Percentiles rank a stretch among this genome's conserved stretches.
Evolutionary conservation across 2,329 filamentous ascomycete genomes (phyloP).

Genomic region (Bipolaris cookei): DNA sequence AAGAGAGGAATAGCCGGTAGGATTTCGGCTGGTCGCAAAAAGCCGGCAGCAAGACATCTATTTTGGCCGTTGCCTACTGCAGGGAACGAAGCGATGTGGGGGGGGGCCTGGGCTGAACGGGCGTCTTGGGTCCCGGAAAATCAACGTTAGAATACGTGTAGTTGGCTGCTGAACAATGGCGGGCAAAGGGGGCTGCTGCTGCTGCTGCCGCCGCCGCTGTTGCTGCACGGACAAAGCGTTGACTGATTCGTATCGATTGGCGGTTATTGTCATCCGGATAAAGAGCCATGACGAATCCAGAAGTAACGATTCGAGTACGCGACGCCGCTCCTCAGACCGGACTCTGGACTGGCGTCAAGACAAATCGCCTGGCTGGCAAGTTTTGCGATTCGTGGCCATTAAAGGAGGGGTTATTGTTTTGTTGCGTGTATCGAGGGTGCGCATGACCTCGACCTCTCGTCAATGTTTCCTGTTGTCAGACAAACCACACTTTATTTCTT

Average conservation of each 20-base stretch:
- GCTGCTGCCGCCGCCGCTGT: background rate
- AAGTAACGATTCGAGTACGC: background rate
- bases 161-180: constrained; percentile 1
- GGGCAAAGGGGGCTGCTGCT: constrained; percentile 3
- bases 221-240: constrained; percentile 1
- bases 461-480: constrained; percentile 8
- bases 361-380: background rate
- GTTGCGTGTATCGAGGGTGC: constrained; percentile 1
- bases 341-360: background rate
- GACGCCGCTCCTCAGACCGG: background rate
- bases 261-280: background rate
- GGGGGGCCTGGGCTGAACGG: background rate
- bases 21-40: constrained; percentile 1
- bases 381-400: constrained; percentile 4
- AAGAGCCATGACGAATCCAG: constrained; percentile 1
- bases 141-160: background rate
- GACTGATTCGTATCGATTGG: constrained; percentile 4
- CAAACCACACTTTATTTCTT: background rate
- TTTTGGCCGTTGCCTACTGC: constrained; percentile 8
- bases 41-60: background rate
- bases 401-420: too few species aligned
- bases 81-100: constrained; percentile 13
- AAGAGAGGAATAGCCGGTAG: background rate
- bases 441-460: constrained; percentile 9
- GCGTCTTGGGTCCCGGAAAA: constrained; percentile 2